Evolutionary conservation across 2,329 filamentous ascomycete genomes (phyloP), one percentile per base, ranked within the genome.

Genomic region (Trichoderma pleuroti): DNA sequence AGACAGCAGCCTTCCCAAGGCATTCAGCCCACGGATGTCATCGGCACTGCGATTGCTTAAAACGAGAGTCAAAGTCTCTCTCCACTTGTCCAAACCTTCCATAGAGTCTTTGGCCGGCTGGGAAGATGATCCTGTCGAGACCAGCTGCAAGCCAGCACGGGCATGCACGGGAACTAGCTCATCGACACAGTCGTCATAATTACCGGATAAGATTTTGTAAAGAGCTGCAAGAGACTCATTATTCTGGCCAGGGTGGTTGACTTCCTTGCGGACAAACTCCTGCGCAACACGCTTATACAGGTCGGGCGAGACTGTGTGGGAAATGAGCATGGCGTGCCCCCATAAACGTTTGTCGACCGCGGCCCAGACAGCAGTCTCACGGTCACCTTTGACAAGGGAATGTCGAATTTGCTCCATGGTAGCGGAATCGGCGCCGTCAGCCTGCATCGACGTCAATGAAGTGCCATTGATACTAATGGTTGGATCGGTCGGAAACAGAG

Each of bases 321-420:
- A 92, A 42, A 99, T 91, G 24, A 99, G 85, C 87, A 99, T 92
- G 4, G 96, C 97, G 80, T 99, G 97, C 2, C 93, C 96, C 97
- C 97, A 99, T 3, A 99, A 84, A 62, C 94, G 90, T 79, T 94
- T 94, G 79, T 99, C 96, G 36, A 94, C 95, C 5, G 96, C 94
- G 73, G 92, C 86, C 95, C 95, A 98, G 0, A 97, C 92, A 6
- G 96, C 96, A 75, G 94, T 93, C 77, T 98, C 94, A 26, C 94
- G 89, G 60, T 98, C 91, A 11, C 97, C 96, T 68, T 88, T 84
- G 10, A 97, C 85, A 5, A 99, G 86, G 76, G 90, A 86, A 59
- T 86, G 90, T 32, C 93, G 91, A 60, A 98, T 86, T 71, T 90
- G 86, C 72, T 93, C 90, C 49, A 97, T 83, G 5, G 90, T 88